Conservation (phyloP, 1,284 basidiomycete species). For the Cystobasidium pallidum region DNA sequence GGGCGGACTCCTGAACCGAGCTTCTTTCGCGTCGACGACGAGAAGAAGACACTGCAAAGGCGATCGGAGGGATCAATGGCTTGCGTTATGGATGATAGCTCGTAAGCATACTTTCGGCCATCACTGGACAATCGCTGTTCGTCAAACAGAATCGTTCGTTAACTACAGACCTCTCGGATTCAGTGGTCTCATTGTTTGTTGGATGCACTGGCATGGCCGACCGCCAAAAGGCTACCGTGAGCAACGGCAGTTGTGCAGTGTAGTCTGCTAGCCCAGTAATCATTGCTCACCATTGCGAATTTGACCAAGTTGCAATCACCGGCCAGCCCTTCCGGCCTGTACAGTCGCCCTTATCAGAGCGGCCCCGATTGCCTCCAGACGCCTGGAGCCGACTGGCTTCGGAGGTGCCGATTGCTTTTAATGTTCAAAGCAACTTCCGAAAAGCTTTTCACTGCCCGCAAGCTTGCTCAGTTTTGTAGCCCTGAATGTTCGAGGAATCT, state of each 20-base stretch:
- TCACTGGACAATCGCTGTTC: neutral
- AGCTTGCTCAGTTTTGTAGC: too few relatives aligned
- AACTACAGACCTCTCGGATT: neutral
- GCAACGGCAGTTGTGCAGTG: neutral
- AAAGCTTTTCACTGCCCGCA: too few relatives aligned
- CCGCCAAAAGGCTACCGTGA: neutral
- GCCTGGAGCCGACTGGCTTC: neutral
- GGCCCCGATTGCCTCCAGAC: neutral
- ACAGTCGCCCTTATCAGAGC: neutral
- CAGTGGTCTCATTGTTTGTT: neutral
- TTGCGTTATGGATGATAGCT: too few relatives aligned
- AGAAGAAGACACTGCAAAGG: neutral
- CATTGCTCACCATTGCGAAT: neutral
- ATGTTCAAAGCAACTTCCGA: neutral
- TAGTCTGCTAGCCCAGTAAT: neutral
- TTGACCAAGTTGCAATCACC: neutral
- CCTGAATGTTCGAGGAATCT: too few relatives aligned
- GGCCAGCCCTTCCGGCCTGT: neutral
- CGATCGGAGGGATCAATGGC: neutral
- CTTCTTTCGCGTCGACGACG: neutral
- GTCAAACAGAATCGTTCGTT: neutral
- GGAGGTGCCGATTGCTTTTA: neutral
- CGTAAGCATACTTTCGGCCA: neutral
- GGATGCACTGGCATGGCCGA: neutral
- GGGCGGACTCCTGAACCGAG: neutral